A percentile compares a stretch with the other conserved stretches of the same genome.
These are phyloP conservation scores for Aethionema arabicum DNA, from an alignment of 345 rosid genomes.

Conservation along the genomic window DNA sequence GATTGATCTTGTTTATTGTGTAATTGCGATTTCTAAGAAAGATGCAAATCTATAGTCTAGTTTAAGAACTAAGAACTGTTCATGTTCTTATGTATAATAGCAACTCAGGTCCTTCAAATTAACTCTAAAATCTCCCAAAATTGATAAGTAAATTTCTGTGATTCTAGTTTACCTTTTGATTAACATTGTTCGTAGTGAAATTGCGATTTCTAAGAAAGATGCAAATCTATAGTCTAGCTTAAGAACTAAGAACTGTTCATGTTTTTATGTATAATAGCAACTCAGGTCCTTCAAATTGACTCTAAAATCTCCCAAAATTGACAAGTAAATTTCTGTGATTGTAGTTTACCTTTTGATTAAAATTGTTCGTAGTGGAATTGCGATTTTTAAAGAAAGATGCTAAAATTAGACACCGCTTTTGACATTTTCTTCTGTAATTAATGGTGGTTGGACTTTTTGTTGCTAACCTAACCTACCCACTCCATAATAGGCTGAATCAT, in stretches of 20 bases:
- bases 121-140: not conserved
- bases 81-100: constrained; percentile 63
- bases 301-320: not conserved
- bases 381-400: not conserved
- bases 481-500: constrained; percentile 13
- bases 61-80: constrained; percentile 69
- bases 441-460: constrained; percentile 22
- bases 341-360: not conserved
- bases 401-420: not conserved
- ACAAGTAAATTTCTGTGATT: not conserved
- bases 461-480: not conserved
- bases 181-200: constrained; percentile 4
- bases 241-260: constrained; percentile 63
- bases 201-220: not conserved
- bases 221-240: constrained; percentile 60
- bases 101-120: constrained; percentile 58
- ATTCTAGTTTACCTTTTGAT: not conserved
- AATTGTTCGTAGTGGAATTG: constrained; percentile 10
- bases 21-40: too few species aligned
- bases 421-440: not conserved
- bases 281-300: constrained; percentile 50
- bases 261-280: constrained; percentile 67
- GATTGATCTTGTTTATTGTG: not conserved
- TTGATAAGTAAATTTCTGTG: not conserved
- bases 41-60: constrained; percentile 55